Evolutionary conservation across 2,329 filamentous ascomycete genomes (phyloP).

Genomic region (Nannizziopsis barbatae): DNA sequence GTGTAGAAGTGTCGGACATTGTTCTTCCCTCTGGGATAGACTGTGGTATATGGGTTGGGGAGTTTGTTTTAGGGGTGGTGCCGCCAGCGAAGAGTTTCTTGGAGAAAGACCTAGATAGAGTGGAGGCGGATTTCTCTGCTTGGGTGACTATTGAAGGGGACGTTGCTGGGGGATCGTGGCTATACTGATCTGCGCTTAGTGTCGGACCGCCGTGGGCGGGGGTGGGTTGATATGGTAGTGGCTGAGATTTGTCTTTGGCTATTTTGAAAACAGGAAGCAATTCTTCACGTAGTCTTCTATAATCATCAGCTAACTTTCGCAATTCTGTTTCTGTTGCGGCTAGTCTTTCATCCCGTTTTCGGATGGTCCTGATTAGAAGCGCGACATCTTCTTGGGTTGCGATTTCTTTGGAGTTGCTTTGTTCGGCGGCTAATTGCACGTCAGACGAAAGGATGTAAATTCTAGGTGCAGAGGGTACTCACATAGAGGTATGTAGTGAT

Average conservation of each 20-base stretch:
- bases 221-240: conserved; percentile 53
- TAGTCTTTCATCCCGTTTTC: conserved; percentile 82
- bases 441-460: neutral
- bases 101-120: conserved; percentile 61
- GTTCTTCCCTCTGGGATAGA: conserved; percentile 57
- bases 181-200: conserved; percentile 22
- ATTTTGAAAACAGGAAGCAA: conserved; percentile 81
- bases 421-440: conserved; percentile 63
- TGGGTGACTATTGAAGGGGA: conserved; percentile 24
- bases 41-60: conserved; percentile 58
- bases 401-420: conserved; percentile 69
- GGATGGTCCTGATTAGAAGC: conserved; percentile 77
- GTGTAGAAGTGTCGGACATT: conserved; percentile 38
- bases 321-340: conserved; percentile 71
- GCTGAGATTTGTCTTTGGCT: conserved; percentile 83
- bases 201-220: conserved; percentile 17
- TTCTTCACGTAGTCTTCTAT: conserved; percentile 78
- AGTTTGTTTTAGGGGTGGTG: conserved; percentile 61
- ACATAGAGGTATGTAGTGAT: conserved; percentile 91
- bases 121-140: conserved; percentile 37
- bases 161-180: conserved; percentile 32
- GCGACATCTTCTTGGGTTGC: conserved; percentile 91
- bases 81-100: conserved; percentile 61
- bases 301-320: conserved; percentile 74
- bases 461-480: conserved; percentile 31